phyloP scores from a whole-genome alignment of 208 protist genomes.

The Leishmania gerbilli region DNA sequence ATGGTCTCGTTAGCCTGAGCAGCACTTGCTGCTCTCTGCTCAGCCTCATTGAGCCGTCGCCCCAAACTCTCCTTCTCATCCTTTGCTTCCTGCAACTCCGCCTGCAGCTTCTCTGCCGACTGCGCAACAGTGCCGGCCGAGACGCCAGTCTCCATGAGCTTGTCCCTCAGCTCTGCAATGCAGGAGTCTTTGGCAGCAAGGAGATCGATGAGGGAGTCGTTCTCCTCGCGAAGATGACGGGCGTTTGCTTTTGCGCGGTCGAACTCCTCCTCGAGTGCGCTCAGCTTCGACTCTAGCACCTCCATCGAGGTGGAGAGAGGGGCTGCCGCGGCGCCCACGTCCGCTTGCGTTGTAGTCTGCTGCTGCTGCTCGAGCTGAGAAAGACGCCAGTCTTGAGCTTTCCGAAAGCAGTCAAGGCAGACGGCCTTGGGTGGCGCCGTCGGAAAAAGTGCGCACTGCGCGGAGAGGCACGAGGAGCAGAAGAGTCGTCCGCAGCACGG shows the following conservation, averaged over 20 bases:
- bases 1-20: conserved; percentile 1
- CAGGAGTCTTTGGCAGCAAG: conserved; percentile 21
- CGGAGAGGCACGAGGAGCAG: conserved; percentile 64
- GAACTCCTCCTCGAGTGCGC: conserved; percentile 22
- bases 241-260: conserved; percentile 18
- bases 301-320: not conserved
- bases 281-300: conserved; percentile 8
- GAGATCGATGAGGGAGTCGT: conserved; percentile 21
- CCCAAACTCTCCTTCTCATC: not conserved
- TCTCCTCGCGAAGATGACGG: conserved; percentile 43
- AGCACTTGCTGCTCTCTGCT: not conserved
- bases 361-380: conserved; percentile 5
- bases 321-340: not conserved
- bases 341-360: not conserved
- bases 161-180: conserved; percentile 19
- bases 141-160: not conserved
- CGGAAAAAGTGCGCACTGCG: conserved; percentile 38
- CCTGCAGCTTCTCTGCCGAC: not conserved
- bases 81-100: not conserved
- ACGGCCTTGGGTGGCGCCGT: conserved; percentile 31
- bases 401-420: conserved; percentile 68
- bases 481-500: conserved; percentile 63
- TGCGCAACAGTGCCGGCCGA: not conserved
- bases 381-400: conserved; percentile 44
- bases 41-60: not conserved